Evolutionary conservation across 805 yeast species (phyloP).

Genomic region (Jamesozyma piceae): DNA sequence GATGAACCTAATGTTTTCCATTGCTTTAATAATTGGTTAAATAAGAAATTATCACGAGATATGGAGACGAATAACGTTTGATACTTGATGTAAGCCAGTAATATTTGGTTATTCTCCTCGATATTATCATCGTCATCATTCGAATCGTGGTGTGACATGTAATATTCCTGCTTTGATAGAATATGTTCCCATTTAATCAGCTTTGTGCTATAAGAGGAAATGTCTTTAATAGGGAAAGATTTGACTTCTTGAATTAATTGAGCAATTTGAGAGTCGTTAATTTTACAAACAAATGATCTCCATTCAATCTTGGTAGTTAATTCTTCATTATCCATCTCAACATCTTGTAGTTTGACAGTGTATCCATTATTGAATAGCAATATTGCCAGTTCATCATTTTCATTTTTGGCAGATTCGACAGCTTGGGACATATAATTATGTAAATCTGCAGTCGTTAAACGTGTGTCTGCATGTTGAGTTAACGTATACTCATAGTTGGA

Average conservation of each 20-base stretch:
- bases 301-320: conserved; percentile 44
- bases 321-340: conserved; percentile 11
- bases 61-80: conserved; percentile 55
- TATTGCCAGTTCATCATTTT: conserved; percentile 30
- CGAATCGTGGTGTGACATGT: conserved; percentile 39
- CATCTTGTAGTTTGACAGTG: conserved; percentile 10
- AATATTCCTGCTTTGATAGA: conserved; percentile 47
- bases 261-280: conserved; percentile 67
- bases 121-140: conserved; percentile 39
- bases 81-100: conserved; percentile 68
- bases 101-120: conserved; percentile 62
- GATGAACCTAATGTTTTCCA: conserved; percentile 20
- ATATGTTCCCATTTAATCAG: conserved; percentile 64
- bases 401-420: conserved; percentile 10
- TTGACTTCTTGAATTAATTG: conserved; percentile 40
- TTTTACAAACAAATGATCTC: conserved; percentile 52
- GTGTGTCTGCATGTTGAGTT: conserved; percentile 21
- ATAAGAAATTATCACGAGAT: conserved; percentile 56
- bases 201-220: conserved; percentile 46
- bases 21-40: conserved; percentile 29
- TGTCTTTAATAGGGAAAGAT: conserved; percentile 26
- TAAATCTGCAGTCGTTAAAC: conserved; percentile 18
- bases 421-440: conserved; percentile 15
- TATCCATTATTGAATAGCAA: conserved; percentile 30
- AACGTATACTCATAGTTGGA: conserved; percentile 24